Evolutionary conservation across 2,329 filamentous ascomycete genomes (phyloP).

Genomic region (Anthostomella pinea): DNA sequence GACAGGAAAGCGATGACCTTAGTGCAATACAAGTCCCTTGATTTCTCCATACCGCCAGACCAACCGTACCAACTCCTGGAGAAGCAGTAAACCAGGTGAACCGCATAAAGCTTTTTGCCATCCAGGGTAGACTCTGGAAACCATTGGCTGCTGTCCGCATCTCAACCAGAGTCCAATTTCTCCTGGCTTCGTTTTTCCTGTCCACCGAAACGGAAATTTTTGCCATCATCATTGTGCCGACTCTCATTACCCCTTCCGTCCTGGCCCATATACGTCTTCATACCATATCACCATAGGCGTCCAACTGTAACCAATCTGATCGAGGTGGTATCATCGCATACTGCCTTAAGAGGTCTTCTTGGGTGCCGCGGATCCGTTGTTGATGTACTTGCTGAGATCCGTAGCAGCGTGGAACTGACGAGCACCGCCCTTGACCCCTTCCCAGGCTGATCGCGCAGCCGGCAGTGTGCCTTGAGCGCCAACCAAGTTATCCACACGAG

Average conservation of each 20-base stretch:
- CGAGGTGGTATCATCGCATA: constrained; percentile 3
- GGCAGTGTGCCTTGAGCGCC: constrained; percentile 86
- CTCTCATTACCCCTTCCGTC: constrained; percentile 6
- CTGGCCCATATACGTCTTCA: constrained; percentile 12
- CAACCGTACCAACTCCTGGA: no score
- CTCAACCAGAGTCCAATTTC: no score
- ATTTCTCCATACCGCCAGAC: no score
- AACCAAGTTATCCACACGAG: constrained; percentile 75
- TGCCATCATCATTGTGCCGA: constrained; percentile 1
- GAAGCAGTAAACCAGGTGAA: no score
- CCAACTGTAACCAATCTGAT: constrained; percentile 10
- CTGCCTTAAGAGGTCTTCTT: constrained; percentile 62
- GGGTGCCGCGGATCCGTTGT: constrained; percentile 52
- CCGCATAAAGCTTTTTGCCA: no score
- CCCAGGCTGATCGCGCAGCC: constrained; percentile 75
- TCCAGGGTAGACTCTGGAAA: no score
- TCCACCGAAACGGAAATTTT: constrained; percentile 3
- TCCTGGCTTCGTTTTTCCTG: no score
- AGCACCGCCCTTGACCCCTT: constrained; percentile 67
- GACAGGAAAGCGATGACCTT: no score
- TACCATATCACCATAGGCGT: constrained; percentile 21
- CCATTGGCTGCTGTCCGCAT: no score
- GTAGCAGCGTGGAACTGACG: constrained; percentile 77
- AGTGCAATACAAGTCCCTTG: no score
- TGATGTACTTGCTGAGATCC: constrained; percentile 71